Conservation (phyloP, 306 rosid species). For the Citrullus mucosospermus region DNA sequence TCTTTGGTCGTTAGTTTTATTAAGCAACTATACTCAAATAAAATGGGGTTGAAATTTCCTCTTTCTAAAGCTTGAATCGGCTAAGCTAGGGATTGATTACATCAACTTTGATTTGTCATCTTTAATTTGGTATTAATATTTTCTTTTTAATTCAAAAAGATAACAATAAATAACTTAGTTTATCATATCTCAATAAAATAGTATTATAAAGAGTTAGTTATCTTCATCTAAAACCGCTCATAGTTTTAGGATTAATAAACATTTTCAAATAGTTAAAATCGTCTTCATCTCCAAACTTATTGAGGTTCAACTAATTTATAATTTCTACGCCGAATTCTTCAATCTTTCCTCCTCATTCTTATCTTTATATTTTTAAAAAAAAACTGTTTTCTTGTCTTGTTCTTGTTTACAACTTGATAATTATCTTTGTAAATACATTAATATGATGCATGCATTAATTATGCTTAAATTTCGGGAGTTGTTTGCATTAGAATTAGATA, state of each 20-base stretch:
- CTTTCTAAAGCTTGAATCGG: not conserved
- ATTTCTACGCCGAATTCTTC: not conserved
- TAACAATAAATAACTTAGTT: not conserved
- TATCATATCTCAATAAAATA: not conserved
- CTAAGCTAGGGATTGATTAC: not conserved
- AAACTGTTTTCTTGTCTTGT: not conserved
- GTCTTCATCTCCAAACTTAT: not conserved
- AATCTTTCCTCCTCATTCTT: not conserved
- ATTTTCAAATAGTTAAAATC: not conserved
- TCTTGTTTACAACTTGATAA: not conserved
- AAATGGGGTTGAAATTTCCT: not conserved
- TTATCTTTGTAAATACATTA: not conserved
- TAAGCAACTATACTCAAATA: not conserved
- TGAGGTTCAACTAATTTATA: not conserved
- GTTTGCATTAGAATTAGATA: not conserved
- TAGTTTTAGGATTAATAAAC: not conserved
- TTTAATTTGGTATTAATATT: not conserved
- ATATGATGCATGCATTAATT: not conserved
- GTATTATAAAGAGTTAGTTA: not conserved
- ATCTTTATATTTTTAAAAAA: not conserved
- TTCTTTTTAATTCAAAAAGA: not conserved
- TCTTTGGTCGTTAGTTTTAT: not conserved
- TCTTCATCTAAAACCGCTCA: not conserved
- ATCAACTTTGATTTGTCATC: constrained; percentile 7
- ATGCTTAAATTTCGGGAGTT: not conserved